Base-by-base conservation (phyloP, 1,284 basidiomycete genomes). In the Boletus semigastroideus region DNA sequence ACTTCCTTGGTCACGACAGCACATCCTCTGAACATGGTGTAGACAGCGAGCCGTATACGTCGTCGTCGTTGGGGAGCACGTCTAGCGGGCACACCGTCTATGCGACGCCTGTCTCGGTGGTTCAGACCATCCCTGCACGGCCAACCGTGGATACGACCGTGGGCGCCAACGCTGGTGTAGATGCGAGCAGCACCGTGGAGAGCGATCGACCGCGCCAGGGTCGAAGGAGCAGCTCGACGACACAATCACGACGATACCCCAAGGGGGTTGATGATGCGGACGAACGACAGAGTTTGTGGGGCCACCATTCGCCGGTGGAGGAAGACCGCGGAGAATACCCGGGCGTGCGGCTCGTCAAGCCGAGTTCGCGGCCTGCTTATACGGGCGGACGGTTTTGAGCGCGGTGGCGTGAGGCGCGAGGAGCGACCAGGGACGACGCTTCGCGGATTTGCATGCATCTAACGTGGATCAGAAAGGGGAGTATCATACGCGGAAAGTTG, bases 181-280 rank as follows among this genome's bases (percentile, higher is more conserved):
- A 14, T 16, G 11, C 49, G 3, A 19, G 28, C 12, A 27, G 19
- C 30, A 17, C 8, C 20, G n/a, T 14, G 20, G 39, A 42, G 2
- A 9, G 20, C 34, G 39, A 50, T 27, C 56, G 31, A 6, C 30
- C 33, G 27, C 50, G 10, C 0, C 31, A 48, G 6, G 46, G 22
- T 14, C 64, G 66, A 20, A 46, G 57, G 22, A 69, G 68, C 28
- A 65, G 56, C 14, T 65, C 64, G 10, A 39, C 65, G 13, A 65
- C 65, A 5, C 59, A 60, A 19, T 51, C 67, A n/a, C 47, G 66
- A 17, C 57, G 61, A 34, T 67, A 67, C 25, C 66, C 69, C 3
- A 52, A 22, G 20, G 66, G 69, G 0, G 41, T 48, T 6, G 65
- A 70, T 41, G 69, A 67, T 8, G 51, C 48, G 2, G 66, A 67